Evolutionary conservation across 2,329 filamentous ascomycete species (phyloP).

Genomic region (Cryphonectria carpinicola): DNA sequence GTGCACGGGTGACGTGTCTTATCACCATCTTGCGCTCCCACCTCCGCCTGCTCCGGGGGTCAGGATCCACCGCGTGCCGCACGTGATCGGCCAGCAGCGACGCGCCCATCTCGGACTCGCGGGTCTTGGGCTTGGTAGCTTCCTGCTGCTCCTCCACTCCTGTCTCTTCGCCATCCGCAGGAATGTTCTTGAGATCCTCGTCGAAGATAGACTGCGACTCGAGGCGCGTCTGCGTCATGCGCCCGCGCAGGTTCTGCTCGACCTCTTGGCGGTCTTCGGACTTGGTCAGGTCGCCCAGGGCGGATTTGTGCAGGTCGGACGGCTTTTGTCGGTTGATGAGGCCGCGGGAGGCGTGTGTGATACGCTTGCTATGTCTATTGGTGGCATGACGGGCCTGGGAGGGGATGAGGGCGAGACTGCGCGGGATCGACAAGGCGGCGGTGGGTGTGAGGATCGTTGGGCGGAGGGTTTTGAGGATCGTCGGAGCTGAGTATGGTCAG

Average conservation of each 20-base stretch:
- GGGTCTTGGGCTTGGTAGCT: constrained; percentile 44
- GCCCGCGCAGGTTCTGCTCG: constrained; percentile 46
- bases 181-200: constrained; percentile 51
- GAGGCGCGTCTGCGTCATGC: constrained; percentile 49
- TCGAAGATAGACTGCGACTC: constrained; percentile 65
- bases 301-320: constrained; percentile 30
- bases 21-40: constrained; percentile 88
- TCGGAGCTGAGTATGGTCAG: constrained; percentile 25
- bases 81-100: constrained; percentile 55
- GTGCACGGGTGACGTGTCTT: constrained; percentile 69
- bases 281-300: constrained; percentile 34
- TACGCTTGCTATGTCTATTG: constrained; percentile 33
- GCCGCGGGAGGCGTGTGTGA: constrained; percentile 32
- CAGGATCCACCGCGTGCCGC: constrained; percentile 72
- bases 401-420: constrained; percentile 11
- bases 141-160: constrained; percentile 25
- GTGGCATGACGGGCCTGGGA: constrained; percentile 19
- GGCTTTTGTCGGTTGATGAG: constrained; percentile 38
- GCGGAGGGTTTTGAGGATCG: constrained; percentile 29
- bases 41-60: constrained; percentile 69
- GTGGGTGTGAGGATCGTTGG: constrained; percentile 27
- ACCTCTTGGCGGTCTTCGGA: constrained; percentile 43
- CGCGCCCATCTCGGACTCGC: constrained; percentile 32
- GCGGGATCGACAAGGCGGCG: constrained; percentile 9
- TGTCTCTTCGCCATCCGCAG: constrained; percentile 27